phyloP scores from a whole-genome alignment of 192 early-diverging fungal genomes.

The Haplosporangium gracile region DNA sequence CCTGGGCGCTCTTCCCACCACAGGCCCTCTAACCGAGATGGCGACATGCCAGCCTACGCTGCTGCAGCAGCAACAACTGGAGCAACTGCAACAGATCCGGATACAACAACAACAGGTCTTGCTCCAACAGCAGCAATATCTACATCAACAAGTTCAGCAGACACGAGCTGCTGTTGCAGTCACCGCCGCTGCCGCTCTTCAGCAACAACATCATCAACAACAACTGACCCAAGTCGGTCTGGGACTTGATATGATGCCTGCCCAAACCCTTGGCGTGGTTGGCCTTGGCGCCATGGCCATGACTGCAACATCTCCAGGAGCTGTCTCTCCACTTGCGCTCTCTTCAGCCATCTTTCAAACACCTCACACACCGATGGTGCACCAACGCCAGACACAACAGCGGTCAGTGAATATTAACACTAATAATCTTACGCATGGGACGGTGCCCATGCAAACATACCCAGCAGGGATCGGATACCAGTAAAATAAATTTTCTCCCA shows the following conservation, averaged over 20 bases:
- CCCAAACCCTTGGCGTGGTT: neutral
- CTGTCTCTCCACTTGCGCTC: neutral
- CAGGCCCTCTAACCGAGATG: neutral
- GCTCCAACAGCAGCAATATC: constrained; percentile 32
- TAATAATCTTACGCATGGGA: neutral
- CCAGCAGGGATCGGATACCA: neutral
- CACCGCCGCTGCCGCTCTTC: neutral
- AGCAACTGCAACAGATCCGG: constrained; percentile 44
- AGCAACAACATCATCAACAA: constrained; percentile 3
- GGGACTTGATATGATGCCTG: constrained; percentile 5
- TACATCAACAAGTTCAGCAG: constrained; percentile 36
- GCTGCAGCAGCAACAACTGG: constrained; percentile 35
- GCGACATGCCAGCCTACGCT: neutral
- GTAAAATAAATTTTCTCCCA: neutral
- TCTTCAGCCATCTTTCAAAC: neutral
- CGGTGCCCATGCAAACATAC: neutral
- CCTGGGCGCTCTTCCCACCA: neutral
- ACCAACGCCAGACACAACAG: neutral
- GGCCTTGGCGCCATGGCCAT: neutral
- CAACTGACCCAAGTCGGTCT: constrained; percentile 22
- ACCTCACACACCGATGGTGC: neutral
- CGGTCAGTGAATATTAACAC: neutral
- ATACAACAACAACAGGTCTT: constrained; percentile 35
- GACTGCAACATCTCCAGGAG: neutral
- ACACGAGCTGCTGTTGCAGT: neutral